phyloP scores from a whole-genome alignment of 23 red algal genomes.

The Gracilaria domingensis region DNA sequence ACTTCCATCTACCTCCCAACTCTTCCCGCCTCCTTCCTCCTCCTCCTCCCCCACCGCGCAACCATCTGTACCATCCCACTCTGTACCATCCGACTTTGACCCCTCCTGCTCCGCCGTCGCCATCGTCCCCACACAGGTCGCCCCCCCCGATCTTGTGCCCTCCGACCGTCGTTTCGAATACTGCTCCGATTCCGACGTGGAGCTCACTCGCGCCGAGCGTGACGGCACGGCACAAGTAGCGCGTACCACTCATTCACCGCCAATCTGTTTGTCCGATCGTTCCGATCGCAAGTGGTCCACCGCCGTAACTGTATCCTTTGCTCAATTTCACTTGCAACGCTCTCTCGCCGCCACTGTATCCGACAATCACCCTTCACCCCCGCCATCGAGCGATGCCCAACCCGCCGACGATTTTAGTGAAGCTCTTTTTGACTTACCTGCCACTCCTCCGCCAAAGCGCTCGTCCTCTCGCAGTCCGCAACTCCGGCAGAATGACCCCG shows the following conservation, averaged over 20 bases:
- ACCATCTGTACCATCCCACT: not conserved
- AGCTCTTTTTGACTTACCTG: too few species aligned
- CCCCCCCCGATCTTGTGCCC: not conserved
- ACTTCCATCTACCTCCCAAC: constrained; percentile 1
- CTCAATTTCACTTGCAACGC: constrained; percentile 4
- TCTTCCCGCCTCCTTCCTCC: not conserved
- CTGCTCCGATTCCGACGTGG: constrained; percentile 50
- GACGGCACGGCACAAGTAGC: constrained; percentile 42
- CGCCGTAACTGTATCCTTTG: not conserved
- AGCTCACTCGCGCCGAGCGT: constrained; percentile 44
- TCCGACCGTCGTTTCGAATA: constrained; percentile 35
- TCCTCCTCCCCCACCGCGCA: too few species aligned
- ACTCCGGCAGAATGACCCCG: too few species aligned
- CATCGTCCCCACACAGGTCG: not conserved
- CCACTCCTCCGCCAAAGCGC: too few species aligned
- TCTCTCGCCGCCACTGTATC: not conserved
- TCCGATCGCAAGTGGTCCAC: constrained; percentile 10
- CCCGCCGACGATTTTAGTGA: too few species aligned
- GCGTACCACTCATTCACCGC: constrained; percentile 28
- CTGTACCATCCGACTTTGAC: constrained; percentile 3
- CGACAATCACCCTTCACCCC: too few species aligned
- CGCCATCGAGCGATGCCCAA: too few species aligned
- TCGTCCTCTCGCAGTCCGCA: too few species aligned
- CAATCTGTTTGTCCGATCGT: not conserved
- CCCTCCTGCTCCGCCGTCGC: not conserved